phyloP scores from a whole-genome alignment of 2,329 filamentous ascomycete species.

The Monosporascus sp. region DNA sequence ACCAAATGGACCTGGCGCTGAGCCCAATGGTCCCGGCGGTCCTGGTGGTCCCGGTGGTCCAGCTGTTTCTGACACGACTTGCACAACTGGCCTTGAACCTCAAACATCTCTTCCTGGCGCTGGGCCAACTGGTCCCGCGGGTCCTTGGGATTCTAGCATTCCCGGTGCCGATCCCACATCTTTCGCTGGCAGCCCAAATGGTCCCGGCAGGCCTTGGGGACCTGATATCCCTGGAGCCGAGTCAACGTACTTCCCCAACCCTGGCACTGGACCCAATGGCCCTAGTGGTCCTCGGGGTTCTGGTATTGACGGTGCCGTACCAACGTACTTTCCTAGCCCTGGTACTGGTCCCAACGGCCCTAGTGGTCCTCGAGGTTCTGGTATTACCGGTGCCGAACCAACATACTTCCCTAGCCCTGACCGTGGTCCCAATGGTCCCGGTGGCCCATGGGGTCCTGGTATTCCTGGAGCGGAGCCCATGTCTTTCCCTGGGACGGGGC shows the following conservation, averaged over 20 bases:
- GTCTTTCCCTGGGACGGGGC: not conserved
- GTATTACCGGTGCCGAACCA: no score
- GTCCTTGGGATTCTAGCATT: not conserved
- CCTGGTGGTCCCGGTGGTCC: constrained; percentile 1
- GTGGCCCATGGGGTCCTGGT: not conserved
- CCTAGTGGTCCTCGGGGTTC: not conserved
- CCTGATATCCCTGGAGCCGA: no score
- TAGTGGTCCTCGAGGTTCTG: no score
- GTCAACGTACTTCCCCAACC: not conserved
- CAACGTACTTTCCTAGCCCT: not conserved
- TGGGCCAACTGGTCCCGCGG: not conserved
- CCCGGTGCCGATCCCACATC: not conserved
- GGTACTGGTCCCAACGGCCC: not conserved
- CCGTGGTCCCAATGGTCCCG: not conserved
- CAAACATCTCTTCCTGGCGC: not conserved
- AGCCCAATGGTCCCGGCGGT: not conserved
- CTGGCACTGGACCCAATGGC: not conserved
- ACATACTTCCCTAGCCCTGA: not conserved
- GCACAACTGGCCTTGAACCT: not conserved
- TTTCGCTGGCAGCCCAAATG: not conserved
- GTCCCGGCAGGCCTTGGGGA: not conserved
- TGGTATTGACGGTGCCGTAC: not conserved
- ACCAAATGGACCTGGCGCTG: not conserved
- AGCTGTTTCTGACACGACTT: not conserved
- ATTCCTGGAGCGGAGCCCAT: no score